Evolutionary conservation across 2,329 filamentous ascomycete species (phyloP).

Genomic region (Harringtonia aguacate): DNA sequence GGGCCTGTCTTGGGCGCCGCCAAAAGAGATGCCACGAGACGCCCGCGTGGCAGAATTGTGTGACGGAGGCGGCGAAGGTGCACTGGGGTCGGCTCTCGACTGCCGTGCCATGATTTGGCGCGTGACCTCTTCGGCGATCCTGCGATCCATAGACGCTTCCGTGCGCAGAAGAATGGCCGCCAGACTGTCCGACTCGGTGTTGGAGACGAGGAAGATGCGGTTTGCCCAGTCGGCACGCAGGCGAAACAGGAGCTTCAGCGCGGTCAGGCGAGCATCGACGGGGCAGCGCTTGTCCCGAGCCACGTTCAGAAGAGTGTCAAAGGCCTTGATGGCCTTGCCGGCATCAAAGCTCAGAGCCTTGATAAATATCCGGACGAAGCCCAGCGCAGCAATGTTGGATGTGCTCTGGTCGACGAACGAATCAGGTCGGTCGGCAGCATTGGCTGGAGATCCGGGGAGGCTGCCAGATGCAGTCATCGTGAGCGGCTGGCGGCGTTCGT

Average conservation of each 20-base stretch:
- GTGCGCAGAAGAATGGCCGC: constrained; percentile 62
- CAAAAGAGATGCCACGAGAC: constrained; percentile 38
- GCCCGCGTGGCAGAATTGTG: constrained; percentile 15
- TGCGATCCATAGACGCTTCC: constrained; percentile 39
- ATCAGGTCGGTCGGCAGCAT: constrained; percentile 17
- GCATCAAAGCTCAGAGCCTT: constrained; percentile 57
- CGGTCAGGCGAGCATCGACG: constrained; percentile 59
- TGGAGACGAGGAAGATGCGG: constrained; percentile 59
- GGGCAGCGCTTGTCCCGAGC: constrained; percentile 49
- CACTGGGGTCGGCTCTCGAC: constrained; percentile 32
- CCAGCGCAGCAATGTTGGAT: constrained; percentile 60
- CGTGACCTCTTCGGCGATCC: constrained; percentile 39
- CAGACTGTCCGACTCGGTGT: constrained; percentile 62
- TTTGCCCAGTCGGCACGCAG: constrained; percentile 74
- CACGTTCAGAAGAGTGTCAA: constrained; percentile 53
- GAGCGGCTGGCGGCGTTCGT: constrained; percentile 32
- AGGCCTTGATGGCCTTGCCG: constrained; percentile 52
- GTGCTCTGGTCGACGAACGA: constrained; percentile 34
- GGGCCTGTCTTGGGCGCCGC: constrained; percentile 10
- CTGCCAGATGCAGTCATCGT: background rate
- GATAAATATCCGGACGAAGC: constrained; percentile 67
- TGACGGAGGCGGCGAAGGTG: constrained; percentile 26
- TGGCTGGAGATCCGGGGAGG: constrained; percentile 16
- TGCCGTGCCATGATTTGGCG: constrained; percentile 26
- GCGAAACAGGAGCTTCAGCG: constrained; percentile 71